These are phyloP conservation scores for Talaromyces albobiverticillius DNA, from an alignment of 2,329 filamentous ascomycete species.

Conservation along the genomic window DNA sequence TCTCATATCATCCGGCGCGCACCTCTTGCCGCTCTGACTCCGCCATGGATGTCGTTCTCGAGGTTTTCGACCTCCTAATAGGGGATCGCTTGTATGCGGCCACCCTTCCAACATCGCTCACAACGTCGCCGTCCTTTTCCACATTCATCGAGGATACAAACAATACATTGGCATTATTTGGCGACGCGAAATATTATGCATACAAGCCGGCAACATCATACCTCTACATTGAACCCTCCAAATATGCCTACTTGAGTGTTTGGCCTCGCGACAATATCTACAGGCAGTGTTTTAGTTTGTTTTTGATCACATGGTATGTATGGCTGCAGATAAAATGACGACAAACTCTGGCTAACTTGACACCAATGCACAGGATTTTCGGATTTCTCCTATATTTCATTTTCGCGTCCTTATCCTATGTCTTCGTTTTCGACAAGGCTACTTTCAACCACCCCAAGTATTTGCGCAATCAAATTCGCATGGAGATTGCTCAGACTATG, in stretches of 20 bases:
- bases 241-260: slow-evolving; percentile 75
- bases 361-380: slow-evolving; percentile 64
- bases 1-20: background rate
- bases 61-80: slow-evolving; percentile 76
- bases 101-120: slow-evolving; percentile 60
- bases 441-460: slow-evolving; percentile 90
- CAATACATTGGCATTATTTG: slow-evolving; percentile 54
- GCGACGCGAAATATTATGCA: slow-evolving; percentile 41
- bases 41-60: slow-evolving; percentile 88
- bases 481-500: slow-evolving; percentile 81
- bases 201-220: slow-evolving; percentile 72
- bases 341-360: background rate
- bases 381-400: slow-evolving; percentile 81
- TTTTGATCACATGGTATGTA: slow-evolving; percentile 76
- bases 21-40: slow-evolving; percentile 2
- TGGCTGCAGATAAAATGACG: background rate
- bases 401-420: slow-evolving; percentile 77
- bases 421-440: slow-evolving; percentile 87
- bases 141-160: slow-evolving; percentile 55
- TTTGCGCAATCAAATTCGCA: slow-evolving; percentile 84
- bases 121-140: slow-evolving; percentile 52
- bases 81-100: slow-evolving; percentile 77
- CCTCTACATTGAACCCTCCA: slow-evolving; percentile 65
- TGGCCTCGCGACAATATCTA: slow-evolving; percentile 74
- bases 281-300: slow-evolving; percentile 73